Base-by-base conservation (phyloP, 768 basidiomycete species). In the Podaxis rugospora region DNA sequence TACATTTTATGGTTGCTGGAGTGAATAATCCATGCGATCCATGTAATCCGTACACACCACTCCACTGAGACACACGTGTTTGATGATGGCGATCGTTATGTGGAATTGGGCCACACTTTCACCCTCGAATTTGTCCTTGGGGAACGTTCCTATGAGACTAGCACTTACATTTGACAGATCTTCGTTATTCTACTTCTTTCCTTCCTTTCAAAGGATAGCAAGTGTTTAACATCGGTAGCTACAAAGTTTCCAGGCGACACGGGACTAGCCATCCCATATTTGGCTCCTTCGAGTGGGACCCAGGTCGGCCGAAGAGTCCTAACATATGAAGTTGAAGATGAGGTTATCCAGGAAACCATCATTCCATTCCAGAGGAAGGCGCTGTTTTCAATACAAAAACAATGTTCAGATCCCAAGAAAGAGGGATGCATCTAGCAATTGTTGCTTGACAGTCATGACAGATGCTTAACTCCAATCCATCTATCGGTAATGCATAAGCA, bases 311-410 rank as follows among this genome's bases (percentile, higher is more conserved):
- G 42, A 44, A n/a, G 42, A 44, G 18, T n/a, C 44, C 55, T 25
- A 47, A 49, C n/a, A 32, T 7, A 35, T 7, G n/a, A 35, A 47
- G 16, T 57, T 18, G 35, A 27, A 49, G 37, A 27, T 44, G 55
- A 57, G 36, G 55, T 32, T 57, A 47, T 47, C 55, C 44, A 46
- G 55, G 55, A 28, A 47, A n/a, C 44, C 46, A 57, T 57, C 55
- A 55, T 35, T 46, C 55, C 28, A 57, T 36, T 57, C 7, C 55
- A 57, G 36, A 54, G n/a, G 18, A 40, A 14, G 21, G 23, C 54
- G n/a, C n/a, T 44, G 42, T 44, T 18, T 14, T n/a, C 16, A 16
- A 18, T n/a, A 44, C 9, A 44, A n/a, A 18, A 21, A 44, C n/a
- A 7, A n/a, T 16, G 42, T 44, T 18, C 42, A 21, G 32, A 32